Percentiles rank a stretch among this genome's conserved stretches.
phyloP scores from a whole-genome alignment of 83 land plant species.

The Picea abies region DNA sequence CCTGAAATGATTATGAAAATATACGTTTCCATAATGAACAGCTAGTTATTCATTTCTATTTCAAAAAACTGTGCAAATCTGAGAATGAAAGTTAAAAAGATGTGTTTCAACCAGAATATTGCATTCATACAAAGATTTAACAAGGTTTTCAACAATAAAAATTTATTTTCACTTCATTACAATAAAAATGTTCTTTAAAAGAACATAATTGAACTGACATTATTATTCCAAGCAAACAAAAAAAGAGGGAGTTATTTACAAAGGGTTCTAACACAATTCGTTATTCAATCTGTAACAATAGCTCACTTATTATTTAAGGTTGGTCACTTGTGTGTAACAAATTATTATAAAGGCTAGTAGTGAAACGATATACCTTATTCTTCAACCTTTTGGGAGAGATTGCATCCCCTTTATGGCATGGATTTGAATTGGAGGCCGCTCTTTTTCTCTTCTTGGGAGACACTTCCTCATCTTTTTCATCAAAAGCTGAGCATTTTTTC shows the following conservation, averaged over 20 bases:
- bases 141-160: too few relatives aligned
- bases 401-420: conserved; percentile 17
- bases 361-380: neutral
- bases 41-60: neutral
- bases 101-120: neutral
- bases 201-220: too few relatives aligned
- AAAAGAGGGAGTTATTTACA: neutral
- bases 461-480: too few relatives aligned
- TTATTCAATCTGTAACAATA: neutral
- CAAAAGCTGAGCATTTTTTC: neutral
- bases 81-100: neutral
- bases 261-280: neutral
- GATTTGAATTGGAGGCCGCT: conserved; percentile 6
- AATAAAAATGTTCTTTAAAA: too few relatives aligned
- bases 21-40: neutral
- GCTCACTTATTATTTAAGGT: neutral
- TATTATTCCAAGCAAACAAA: neutral
- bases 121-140: neutral
- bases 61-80: neutral
- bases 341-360: neutral
- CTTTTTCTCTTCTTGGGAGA: neutral
- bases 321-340: neutral
- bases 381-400: neutral
- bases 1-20: neutral
- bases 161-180: too few relatives aligned